Evolutionary conservation across 176 grass and related monocot species (phyloP).

Genomic region (Rhynchospora tenuis): DNA sequence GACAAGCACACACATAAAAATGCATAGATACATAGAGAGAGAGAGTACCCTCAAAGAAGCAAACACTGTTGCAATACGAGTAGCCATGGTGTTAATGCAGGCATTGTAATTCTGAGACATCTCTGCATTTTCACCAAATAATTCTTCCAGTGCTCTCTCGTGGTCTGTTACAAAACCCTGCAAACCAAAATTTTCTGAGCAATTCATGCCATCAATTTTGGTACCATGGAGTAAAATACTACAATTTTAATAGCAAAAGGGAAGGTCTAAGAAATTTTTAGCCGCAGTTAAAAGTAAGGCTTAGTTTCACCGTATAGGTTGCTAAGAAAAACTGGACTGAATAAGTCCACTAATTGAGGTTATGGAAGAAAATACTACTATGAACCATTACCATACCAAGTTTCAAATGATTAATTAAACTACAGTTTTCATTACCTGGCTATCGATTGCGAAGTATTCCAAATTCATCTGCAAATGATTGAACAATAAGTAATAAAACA

Average conservation of each 20-base stretch:
- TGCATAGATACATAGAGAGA: background rate
- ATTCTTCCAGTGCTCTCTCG: slow-evolving; percentile 81
- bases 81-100: slow-evolving; percentile 76
- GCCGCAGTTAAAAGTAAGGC: slow-evolving; percentile 8
- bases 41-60: slow-evolving; percentile 47
- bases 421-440: slow-evolving; percentile 45
- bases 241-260: background rate
- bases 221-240: background rate
- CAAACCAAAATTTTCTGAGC: background rate
- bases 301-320: background rate
- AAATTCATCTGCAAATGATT: slow-evolving; percentile 70
- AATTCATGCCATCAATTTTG: background rate
- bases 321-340: background rate
- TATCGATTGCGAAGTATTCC: slow-evolving; percentile 85
- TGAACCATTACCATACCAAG: background rate
- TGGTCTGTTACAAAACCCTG: slow-evolving; percentile 85
- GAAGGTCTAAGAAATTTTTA: background rate
- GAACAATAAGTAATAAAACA: slow-evolving; percentile 15
- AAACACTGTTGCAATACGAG: slow-evolving; percentile 65
- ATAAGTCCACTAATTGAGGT: background rate
- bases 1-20: background rate
- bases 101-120: slow-evolving; percentile 67
- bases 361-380: background rate
- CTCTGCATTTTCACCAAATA: slow-evolving; percentile 75
- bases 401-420: background rate